phyloP scores from a whole-genome alignment of 176 grass and related monocot genomes.

The Typha latifolia region DNA sequence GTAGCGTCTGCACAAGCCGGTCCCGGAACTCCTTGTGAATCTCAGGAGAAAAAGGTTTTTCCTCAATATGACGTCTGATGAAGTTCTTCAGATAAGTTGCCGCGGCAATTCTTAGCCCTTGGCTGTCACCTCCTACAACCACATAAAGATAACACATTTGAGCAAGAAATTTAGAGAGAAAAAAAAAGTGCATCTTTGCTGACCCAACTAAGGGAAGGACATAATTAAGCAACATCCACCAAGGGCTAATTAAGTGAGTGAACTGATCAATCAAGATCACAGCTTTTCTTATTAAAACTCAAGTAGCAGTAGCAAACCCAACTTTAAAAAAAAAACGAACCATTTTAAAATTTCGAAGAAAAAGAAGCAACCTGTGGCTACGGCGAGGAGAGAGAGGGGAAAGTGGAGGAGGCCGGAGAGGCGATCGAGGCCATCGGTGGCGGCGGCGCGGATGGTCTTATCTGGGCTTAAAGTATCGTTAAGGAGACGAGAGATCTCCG shows the following conservation, averaged over 20 bases:
- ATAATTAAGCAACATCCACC: too few relatives aligned
- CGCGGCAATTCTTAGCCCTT: conserved; percentile 58
- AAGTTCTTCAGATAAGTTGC: conserved; percentile 81
- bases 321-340: background rate
- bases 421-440: conserved; percentile 36
- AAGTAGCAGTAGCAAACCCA: background rate
- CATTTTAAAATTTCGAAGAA: background rate
- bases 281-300: conserved; percentile 1
- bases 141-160: background rate
- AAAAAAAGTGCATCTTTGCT: background rate
- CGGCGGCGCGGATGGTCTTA: conserved; percentile 40
- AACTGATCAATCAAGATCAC: conserved; percentile 1
- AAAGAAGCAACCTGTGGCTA: conserved; percentile 45
- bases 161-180: background rate
- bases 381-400: conserved; percentile 60
- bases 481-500: conserved; percentile 40
- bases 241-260: too few relatives aligned
- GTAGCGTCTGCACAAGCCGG: conserved; percentile 45
- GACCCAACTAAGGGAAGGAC: too few relatives aligned
- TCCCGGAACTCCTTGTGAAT: conserved; percentile 45
- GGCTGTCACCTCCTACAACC: conserved; percentile 37
- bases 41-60: conserved; percentile 11
- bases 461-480: conserved; percentile 59
- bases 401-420: conserved; percentile 35
- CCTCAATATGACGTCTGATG: conserved; percentile 25